Percentiles rank a stretch among this genome's conserved stretches.
These are phyloP conservation scores for Exserohilum rostratum DNA, from an alignment of 2,329 filamentous ascomycete genomes.

Conservation along the genomic window DNA sequence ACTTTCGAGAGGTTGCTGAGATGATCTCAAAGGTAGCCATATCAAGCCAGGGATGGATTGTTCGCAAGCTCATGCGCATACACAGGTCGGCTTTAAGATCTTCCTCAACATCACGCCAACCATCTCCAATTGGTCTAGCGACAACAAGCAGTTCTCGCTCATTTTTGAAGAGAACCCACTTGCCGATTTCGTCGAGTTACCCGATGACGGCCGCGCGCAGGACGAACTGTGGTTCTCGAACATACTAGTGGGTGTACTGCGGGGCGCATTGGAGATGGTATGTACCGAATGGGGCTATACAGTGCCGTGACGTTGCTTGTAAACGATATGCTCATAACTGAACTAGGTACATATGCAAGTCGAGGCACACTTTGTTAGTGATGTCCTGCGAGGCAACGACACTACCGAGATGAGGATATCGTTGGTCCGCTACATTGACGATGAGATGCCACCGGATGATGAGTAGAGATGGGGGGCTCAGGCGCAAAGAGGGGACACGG, in stretches of 20 bases:
- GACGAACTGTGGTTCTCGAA: constrained; percentile 99
- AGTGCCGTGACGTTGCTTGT: neutral
- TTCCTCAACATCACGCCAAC: constrained; percentile 96
- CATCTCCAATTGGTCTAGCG: constrained; percentile 93
- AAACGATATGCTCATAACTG: constrained; percentile 5
- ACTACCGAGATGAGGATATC: constrained; percentile 97
- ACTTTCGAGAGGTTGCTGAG: constrained; percentile 94
- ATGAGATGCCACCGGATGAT: constrained; percentile 95
- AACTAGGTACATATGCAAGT: constrained; percentile 89
- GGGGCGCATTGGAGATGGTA: constrained; percentile 95
- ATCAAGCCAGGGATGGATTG: neutral
- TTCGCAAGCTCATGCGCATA: constrained; percentile 11
- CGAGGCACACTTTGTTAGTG: constrained; percentile 94
- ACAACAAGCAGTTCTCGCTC: constrained; percentile 95
- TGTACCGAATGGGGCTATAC: constrained; percentile 3
- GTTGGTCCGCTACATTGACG: constrained; percentile 91
- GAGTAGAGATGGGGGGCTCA: constrained; percentile 65
- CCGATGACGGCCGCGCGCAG: constrained; percentile 92
- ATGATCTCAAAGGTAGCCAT: constrained; percentile 82
- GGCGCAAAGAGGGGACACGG: neutral
- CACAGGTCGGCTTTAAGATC: constrained; percentile 95
- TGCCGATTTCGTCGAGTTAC: constrained; percentile 95
- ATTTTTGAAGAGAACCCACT: constrained; percentile 97
- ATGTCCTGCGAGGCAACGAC: constrained; percentile 90
- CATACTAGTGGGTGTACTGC: constrained; percentile 89